phyloP scores from a whole-genome alignment of 2,329 filamentous ascomycete genomes.

The Bimuria novae-zelandiae region DNA sequence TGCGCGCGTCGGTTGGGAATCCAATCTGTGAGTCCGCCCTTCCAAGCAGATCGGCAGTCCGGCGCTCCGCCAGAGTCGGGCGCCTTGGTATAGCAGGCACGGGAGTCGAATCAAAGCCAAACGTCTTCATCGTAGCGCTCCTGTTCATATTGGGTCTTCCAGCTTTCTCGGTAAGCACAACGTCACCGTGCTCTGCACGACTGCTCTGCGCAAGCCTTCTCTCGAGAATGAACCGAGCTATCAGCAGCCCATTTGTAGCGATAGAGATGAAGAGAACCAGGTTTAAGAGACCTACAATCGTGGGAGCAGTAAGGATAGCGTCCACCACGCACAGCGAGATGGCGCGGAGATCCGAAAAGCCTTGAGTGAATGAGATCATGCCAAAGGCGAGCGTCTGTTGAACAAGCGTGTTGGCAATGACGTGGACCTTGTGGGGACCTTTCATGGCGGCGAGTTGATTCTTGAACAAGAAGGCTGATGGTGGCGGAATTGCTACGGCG shows the following conservation, averaged over 20 bases:
- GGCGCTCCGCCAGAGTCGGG: conserved; percentile 11
- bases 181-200: conserved; percentile 5
- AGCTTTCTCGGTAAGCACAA: not conserved
- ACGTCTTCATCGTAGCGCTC: conserved; percentile 24
- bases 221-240: conserved; percentile 31
- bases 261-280: conserved; percentile 29
- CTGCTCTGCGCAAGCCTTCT: conserved; percentile 26
- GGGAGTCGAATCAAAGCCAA: conserved; percentile 22
- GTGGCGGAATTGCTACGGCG: conserved; percentile 20
- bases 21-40: conserved; percentile 27
- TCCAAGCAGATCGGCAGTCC: conserved; percentile 24
- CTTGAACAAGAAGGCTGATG: conserved; percentile 24
- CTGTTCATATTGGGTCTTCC: not conserved
- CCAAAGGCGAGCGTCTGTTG: conserved; percentile 26
- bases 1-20: conserved; percentile 27
- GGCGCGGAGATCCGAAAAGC: conserved; percentile 26
- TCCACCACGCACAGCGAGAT: conserved; percentile 36
- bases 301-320: conserved; percentile 26
- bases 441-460: conserved; percentile 29
- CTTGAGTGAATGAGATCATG: conserved; percentile 26
- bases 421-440: conserved; percentile 27
- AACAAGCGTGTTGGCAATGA: conserved; percentile 24
- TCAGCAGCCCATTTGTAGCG: conserved; percentile 24
- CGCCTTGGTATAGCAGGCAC: not conserved
- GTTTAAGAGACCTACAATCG: conserved; percentile 20